Percentiles rank a stretch among this genome's conserved stretches.
Evolutionary conservation across 1,284 basidiomycete genomes (phyloP).

Genomic region (Heterobasidion parviporum): DNA sequence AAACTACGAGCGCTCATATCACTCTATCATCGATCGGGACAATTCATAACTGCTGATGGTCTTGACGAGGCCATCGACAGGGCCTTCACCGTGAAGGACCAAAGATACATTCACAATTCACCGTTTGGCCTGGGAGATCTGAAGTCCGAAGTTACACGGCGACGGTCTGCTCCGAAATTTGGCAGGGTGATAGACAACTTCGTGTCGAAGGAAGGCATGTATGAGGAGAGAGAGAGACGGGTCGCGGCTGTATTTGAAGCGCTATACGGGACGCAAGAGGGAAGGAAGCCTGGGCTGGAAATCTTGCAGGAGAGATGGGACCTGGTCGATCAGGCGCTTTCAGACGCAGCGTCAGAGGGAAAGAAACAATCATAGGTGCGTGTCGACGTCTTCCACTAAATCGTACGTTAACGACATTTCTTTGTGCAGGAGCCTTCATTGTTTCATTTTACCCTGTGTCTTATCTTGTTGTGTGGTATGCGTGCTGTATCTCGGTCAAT

Average conservation of each 20-base stretch:
- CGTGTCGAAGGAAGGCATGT: slow-evolving; percentile 1
- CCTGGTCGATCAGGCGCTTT: slow-evolving; percentile 20
- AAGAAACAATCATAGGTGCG: background rate
- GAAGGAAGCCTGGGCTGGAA: slow-evolving; percentile 45
- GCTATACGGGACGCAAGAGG: slow-evolving; percentile 44
- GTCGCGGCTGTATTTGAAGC: slow-evolving; percentile 38
- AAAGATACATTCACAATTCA: background rate
- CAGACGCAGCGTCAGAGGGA: slow-evolving; percentile 17
- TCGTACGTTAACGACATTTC: no score
- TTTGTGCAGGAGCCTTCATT: no score
- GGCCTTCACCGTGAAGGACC: slow-evolving; percentile 31
- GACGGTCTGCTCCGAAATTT: slow-evolving; percentile 5
- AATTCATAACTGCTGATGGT: slow-evolving; percentile 62
- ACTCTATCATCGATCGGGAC: slow-evolving; percentile 62
- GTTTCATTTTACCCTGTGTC: no score
- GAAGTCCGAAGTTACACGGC: background rate
- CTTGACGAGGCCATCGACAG: slow-evolving; percentile 55
- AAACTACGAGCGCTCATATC: slow-evolving; percentile 66
- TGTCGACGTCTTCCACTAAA: background rate
- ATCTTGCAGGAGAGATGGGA: slow-evolving; percentile 40
- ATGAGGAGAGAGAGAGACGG: slow-evolving; percentile 3
- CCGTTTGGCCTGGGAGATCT: background rate
- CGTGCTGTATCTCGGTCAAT: no score
- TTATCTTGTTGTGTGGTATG: no score
- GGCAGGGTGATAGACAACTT: slow-evolving; percentile 6